A percentile compares a stretch with the other conserved stretches of the same genome.
Evolutionary conservation across 345 rosid species (phyloP).

Genomic region (Populus ilicifolia): DNA sequence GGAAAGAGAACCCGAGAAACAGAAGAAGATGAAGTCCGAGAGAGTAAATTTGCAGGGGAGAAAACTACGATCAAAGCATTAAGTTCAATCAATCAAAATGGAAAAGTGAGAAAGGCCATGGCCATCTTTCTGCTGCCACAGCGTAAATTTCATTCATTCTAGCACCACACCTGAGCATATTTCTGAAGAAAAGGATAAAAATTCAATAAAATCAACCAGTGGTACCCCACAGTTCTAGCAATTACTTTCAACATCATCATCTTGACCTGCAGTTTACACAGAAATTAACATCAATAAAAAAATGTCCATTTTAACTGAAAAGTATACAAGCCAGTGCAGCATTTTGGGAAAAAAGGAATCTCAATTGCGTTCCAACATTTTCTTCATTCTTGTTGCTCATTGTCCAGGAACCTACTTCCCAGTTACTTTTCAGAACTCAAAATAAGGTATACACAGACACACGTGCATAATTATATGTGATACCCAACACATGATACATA

Average conservation of each 20-base stretch:
- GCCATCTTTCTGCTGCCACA: slow-evolving; percentile 4
- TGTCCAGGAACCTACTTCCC: not conserved
- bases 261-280: slow-evolving; percentile 55
- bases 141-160: not conserved
- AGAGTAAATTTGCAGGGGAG: not conserved
- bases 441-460: not conserved
- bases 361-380: not conserved
- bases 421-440: not conserved
- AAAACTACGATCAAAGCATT: not conserved
- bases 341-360: not conserved
- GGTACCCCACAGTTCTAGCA: no score
- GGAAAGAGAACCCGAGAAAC: not conserved
- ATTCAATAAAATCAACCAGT: slow-evolving; percentile 35
- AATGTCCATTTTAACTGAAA: not conserved
- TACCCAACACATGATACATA: not conserved
- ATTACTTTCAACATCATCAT: slow-evolving; percentile 8
- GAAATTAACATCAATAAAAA: no score
- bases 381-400: not conserved
- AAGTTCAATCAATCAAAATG: slow-evolving; percentile 3
- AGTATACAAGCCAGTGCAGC: not conserved
- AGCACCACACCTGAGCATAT: slow-evolving; percentile 64
- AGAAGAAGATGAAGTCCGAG: not conserved
- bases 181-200: slow-evolving; percentile 77
- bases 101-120: not conserved
- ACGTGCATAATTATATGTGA: not conserved